A percentile compares a stretch with the other conserved stretches of the same genome.
These are phyloP conservation scores for Serendipita vermifera DNA, from an alignment of 768 basidiomycete genomes.

Conservation along the genomic window DNA sequence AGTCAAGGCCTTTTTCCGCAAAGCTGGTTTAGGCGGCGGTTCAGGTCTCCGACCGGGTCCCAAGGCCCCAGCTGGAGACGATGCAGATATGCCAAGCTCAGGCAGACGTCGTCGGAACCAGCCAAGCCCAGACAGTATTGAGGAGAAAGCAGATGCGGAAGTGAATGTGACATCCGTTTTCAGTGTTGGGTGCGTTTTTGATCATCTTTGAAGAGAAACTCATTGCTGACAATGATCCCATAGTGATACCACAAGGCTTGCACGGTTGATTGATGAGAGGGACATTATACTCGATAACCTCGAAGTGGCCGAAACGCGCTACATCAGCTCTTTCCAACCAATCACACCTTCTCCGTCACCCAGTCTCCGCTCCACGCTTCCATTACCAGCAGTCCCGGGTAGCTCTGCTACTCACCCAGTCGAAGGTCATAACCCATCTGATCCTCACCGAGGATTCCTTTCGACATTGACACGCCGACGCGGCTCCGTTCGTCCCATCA, in stretches of 20 bases:
- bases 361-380: conserved; percentile 40
- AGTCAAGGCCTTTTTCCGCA: background rate
- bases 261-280: conserved; percentile 56
- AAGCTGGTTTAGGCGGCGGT: conserved; percentile 2
- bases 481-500: background rate
- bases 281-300: conserved; percentile 67
- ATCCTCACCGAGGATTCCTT: background rate
- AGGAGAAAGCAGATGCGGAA: conserved; percentile 35
- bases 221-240: background rate
- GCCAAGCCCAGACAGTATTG: conserved; percentile 4
- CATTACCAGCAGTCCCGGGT: conserved; percentile 27
- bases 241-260: conserved; percentile 59
- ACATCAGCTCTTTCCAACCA: conserved; percentile 60
- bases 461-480: background rate
- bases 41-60: background rate
- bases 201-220: conserved; percentile 9
- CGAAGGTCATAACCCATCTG: too few relatives aligned
- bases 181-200: conserved; percentile 48
- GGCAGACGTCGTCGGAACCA: background rate
- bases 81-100: background rate
- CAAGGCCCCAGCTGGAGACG: background rate
- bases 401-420: too few relatives aligned
- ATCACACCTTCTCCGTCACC: conserved; percentile 58
- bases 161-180: conserved; percentile 62
- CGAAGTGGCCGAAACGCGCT: conserved; percentile 67